Evolutionary conservation across 257 asterid species (phyloP).

Genomic region (Vinca minor): DNA sequence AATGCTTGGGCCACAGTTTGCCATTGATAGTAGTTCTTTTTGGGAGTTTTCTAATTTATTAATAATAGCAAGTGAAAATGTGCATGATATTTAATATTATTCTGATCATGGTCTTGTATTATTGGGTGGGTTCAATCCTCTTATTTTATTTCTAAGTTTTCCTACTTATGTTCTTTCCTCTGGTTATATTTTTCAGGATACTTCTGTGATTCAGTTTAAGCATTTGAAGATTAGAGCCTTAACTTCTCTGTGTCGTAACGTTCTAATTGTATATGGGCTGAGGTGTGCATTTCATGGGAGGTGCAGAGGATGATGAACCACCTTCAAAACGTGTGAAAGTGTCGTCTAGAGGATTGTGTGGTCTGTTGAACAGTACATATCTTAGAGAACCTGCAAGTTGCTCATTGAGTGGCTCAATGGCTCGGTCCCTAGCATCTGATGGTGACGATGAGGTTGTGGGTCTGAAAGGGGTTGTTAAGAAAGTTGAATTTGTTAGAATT

Average conservation of each 20-base stretch:
- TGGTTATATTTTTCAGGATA: conserved; percentile 9
- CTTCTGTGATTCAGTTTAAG: not conserved
- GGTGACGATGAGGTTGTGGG: conserved; percentile 66
- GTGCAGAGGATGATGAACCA: conserved; percentile 73
- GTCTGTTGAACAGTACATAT: conserved; percentile 39
- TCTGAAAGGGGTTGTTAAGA: conserved; percentile 56
- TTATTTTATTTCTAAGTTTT: not conserved
- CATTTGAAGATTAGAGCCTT: conserved; percentile 17
- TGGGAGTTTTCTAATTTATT: not conserved
- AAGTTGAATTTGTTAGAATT: conserved; percentile 63
- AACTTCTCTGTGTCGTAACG: conserved; percentile 13
- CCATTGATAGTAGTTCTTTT: no score
- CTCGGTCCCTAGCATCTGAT: conserved; percentile 46
- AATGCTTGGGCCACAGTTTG: no score
- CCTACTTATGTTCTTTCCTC: conserved; percentile 8
- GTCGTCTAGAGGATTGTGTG: conserved; percentile 37
- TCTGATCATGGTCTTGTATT: not conserved
- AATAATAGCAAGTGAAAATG: not conserved
- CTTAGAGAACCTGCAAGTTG: conserved; percentile 45
- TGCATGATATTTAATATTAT: conserved; percentile 8
- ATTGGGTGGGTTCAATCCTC: not conserved
- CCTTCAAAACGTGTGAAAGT: conserved; percentile 76
- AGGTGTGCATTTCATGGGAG: conserved; percentile 80
- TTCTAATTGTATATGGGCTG: conserved; percentile 57
- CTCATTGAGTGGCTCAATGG: conserved; percentile 52